A percentile compares a stretch with the other conserved stretches of the same genome.
phyloP scores from a whole-genome alignment of 768 basidiomycete genomes.

The Leccinum aurantiacum region DNA sequence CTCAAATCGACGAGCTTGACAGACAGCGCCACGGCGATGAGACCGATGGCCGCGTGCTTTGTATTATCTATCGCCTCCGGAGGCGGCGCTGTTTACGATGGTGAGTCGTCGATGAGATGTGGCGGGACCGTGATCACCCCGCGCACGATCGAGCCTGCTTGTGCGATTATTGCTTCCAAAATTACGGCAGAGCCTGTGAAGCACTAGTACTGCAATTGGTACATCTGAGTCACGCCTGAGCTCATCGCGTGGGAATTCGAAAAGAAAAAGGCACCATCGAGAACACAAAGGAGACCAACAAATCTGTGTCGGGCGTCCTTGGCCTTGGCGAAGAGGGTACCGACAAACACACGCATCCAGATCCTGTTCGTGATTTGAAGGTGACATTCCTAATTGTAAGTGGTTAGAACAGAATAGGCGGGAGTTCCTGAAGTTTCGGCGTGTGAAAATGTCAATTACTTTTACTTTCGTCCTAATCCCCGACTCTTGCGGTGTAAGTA shows the following conservation, averaged over 20 bases:
- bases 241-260: too few species aligned
- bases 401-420: slow-evolving; percentile 59
- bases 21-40: slow-evolving; percentile 16
- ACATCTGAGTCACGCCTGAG: too few species aligned
- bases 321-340: neutral
- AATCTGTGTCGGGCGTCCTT: neutral
- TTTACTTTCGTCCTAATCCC: too few species aligned
- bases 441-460: too few species aligned
- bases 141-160: slow-evolving; percentile 4
- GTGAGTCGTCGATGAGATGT: slow-evolving; percentile 18
- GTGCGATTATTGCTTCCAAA: too few species aligned
- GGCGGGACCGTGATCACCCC: slow-evolving; percentile 1
- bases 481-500: too few species aligned
- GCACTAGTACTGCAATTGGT: too few species aligned
- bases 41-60: slow-evolving; percentile 8
- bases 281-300: slow-evolving; percentile 70
- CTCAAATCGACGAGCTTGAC: slow-evolving; percentile 18
- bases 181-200: too few species aligned
- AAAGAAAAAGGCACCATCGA: too few species aligned
- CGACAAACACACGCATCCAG: slow-evolving; percentile 46
- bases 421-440: slow-evolving; percentile 33
- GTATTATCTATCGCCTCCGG: neutral
- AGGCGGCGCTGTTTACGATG: slow-evolving; percentile 13
- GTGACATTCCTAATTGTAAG: slow-evolving; percentile 56
- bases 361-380: slow-evolving; percentile 68